Evolutionary conservation across 352 stramenopile genomes (phyloP), one percentile per base, ranked within the genome.

Genomic region (Globisporangium nagaii): DNA sequence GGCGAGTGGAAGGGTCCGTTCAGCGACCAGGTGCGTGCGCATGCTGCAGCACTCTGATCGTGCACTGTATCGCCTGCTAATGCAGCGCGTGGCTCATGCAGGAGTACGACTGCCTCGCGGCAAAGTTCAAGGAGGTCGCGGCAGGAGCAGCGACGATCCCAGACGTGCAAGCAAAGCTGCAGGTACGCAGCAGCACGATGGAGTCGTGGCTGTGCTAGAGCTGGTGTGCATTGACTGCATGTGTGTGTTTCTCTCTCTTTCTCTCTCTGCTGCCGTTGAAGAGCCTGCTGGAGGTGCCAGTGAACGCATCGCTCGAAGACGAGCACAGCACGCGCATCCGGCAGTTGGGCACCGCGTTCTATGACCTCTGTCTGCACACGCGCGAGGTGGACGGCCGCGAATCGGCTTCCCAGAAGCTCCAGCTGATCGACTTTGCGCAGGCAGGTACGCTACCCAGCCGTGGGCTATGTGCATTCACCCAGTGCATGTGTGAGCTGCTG

Each of bases 1-100:
- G 47, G 24, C 47, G 79, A 79, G 48, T 88, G 80, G 80, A 91
- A 90, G 65, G 83, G 83, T 1, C 83, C 83, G 1, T 93, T 93
- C 55, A 91, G 83, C 53, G 83, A 93, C 51, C 62, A 83, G 45
- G 83, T 89, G 15, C 10, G 28, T 13, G 1, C 25, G 25, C 4
- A 19, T 15, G n/a, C 15, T n/a, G n/a, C n/a, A n/a, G n/a, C n/a
- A n/a, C n/a, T n/a, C n/a, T n/a, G n/a, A n/a, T n/a, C n/a, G n/a
- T n/a, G n/a, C n/a, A n/a, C n/a, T n/a, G n/a, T n/a, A n/a, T n/a
- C n/a, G n/a, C n/a, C n/a, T n/a, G 7, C 30, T 11, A 6, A 31
- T 48, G 13, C 56, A n/a, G 37, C 2, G 7, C 25, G 6, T 24
- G 1, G 22, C 2, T 13, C 8, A 4, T 30, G 8, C 48, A 93